Evolutionary conservation across 352 stramenopile genomes (phyloP).

Genomic region (Globisporangium acanthophoron): DNA sequence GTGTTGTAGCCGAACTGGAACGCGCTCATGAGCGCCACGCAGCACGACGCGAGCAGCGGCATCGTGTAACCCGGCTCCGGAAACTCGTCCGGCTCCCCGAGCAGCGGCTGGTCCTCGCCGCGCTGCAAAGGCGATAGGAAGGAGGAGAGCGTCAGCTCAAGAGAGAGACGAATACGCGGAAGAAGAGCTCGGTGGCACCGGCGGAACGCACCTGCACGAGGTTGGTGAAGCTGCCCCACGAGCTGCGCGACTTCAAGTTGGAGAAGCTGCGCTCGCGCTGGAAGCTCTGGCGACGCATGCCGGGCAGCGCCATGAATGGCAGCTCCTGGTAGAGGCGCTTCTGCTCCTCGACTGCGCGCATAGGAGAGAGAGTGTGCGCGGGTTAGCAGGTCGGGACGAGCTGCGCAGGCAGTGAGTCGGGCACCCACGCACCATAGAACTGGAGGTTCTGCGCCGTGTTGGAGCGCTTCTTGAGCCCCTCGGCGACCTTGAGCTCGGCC

Average conservation of each 20-base stretch:
- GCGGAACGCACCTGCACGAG: conserved; percentile 25
- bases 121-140: conserved; percentile 16
- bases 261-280: conserved; percentile 67
- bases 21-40: conserved; percentile 59
- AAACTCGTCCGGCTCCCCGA: conserved; percentile 50
- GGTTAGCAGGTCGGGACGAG: too few species aligned
- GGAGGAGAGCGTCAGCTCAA: too few species aligned
- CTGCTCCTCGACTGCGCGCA: conserved; percentile 49
- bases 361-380: background rate
- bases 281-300: conserved; percentile 68
- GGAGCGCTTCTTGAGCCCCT: conserved; percentile 70
- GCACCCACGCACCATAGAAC: conserved; percentile 50
- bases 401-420: too few species aligned
- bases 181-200: background rate
- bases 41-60: conserved; percentile 58
- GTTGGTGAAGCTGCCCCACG: conserved; percentile 52
- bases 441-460: conserved; percentile 76
- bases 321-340: conserved; percentile 71
- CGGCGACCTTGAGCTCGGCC: conserved; percentile 60
- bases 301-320: conserved; percentile 62
- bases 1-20: conserved; percentile 79
- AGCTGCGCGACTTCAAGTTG: conserved; percentile 57
- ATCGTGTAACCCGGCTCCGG: conserved; percentile 62
- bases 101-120: conserved; percentile 68
- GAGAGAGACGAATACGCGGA: background rate